phyloP scores from a whole-genome alignment of 352 stramenopile species.

The Phytophthora quininea region DNA sequence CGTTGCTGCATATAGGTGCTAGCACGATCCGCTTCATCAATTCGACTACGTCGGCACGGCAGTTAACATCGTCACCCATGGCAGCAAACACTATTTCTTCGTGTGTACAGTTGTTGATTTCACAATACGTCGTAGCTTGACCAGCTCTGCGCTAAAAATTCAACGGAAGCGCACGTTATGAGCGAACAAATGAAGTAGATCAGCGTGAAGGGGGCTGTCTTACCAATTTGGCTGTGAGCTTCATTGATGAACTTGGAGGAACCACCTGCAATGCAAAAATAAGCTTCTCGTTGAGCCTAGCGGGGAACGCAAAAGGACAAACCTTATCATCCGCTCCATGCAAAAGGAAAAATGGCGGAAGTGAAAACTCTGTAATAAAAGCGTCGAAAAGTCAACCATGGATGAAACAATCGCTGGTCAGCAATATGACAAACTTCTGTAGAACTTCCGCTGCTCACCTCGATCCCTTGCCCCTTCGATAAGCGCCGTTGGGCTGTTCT shows the following conservation, averaged over 20 bases:
- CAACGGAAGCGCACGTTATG: not conserved
- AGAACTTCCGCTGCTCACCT: constrained; percentile 13
- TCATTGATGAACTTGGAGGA: constrained; percentile 60
- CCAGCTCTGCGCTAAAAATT: constrained; percentile 40
- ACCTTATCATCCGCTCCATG: constrained; percentile 64
- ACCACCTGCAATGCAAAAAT: constrained; percentile 41
- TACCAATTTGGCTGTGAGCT: constrained; percentile 59
- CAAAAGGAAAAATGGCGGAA: constrained; percentile 63
- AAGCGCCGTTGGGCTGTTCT: constrained; percentile 54
- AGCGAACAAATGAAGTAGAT: constrained; percentile 2
- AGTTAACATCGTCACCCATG: constrained; percentile 67
- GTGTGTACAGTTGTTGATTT: constrained; percentile 61
- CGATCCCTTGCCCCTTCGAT: constrained; percentile 27
- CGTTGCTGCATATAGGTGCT: not conserved
- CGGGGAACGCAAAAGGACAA: not conserved
- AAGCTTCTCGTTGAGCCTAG: not conserved
- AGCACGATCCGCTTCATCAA: constrained; percentile 51
- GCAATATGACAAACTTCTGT: not conserved
- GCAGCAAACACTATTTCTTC: constrained; percentile 71
- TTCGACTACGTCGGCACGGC: constrained; percentile 42
- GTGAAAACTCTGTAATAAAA: constrained; percentile 28
- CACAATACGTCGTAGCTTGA: constrained; percentile 46
- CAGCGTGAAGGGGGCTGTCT: not conserved
- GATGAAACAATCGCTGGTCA: not conserved
- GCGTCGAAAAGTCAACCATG: not conserved